Evolutionary conservation across 2,329 filamentous ascomycete species (phyloP), one percentile per base, ranked within the genome.

Genomic region (Sporothrix phasma): DNA sequence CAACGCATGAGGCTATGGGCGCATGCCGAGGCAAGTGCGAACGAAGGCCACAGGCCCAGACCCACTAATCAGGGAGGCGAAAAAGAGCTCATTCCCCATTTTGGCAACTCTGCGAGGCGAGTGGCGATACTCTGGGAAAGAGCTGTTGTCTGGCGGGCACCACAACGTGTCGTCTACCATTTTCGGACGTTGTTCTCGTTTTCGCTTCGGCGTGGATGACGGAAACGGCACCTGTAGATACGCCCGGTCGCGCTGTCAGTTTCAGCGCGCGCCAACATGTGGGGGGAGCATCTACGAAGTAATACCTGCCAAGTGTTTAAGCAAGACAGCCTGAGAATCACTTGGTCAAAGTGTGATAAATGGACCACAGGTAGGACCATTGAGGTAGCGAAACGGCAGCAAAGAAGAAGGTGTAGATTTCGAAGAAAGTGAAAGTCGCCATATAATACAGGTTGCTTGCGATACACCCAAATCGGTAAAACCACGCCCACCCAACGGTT

Each of bases 41-140:
- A 24, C 17, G 5, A 11, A 31, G 84, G 66, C 19, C 72, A 66
- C 45, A 74, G 61, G 37, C 37, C 3, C 3, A 3, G 54, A 22
- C 24, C 54, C 22, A 43, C 54, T 43, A 58, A 58, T 29, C 19
- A 43, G 54, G 37, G 39, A 43, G 17, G 37, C 15, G 17, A 43
- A 41, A 10, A 10, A 19, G 43, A 43, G 54, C 37, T 58, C 54
- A 43, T 58, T 41, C 54, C 54, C 43, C 37, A 26, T 13, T 22
- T 26, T 11, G 34, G 19, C 22, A 29, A n/a, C 22, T 11, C 11
- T 10, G 19, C 22, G 19, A 41, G 54, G 43, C 43, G 22, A 37
- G 7, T 19, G 8, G 6, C 5, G 19, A 7, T 1, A 22, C 13
- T 10, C 24, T 5, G 31, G 51, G 51, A 56, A 39, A 31, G 51